A percentile compares a stretch with the other conserved stretches of the same genome.
Conservation (phyloP, 2,329 filamentous ascomycete species). For the Davidsoniella eucalypti region DNA sequence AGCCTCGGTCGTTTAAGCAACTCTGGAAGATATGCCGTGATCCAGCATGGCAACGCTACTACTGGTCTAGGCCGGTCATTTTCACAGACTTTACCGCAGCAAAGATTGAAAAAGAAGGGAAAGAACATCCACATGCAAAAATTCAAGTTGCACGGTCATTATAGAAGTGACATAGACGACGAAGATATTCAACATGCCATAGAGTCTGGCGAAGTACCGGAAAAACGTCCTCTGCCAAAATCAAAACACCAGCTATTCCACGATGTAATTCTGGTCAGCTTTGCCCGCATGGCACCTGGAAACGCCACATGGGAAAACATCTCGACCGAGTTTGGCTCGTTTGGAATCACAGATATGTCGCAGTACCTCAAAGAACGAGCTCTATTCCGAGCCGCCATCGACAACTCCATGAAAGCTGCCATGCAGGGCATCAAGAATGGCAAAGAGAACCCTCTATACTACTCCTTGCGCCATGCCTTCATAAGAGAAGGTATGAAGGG, state of each 20-base stretch:
- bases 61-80: background rate
- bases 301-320: conserved; percentile 11
- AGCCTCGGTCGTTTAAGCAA: background rate
- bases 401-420: conserved; percentile 29
- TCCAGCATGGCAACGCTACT: background rate
- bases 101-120: background rate
- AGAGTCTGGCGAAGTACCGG: conserved; percentile 7
- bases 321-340: conserved; percentile 12
- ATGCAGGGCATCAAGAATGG: conserved; percentile 20
- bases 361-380: conserved; percentile 26
- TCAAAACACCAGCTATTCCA: conserved; percentile 11
- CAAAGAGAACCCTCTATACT: conserved; percentile 36
- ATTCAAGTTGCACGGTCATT: conserved; percentile 6
- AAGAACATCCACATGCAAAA: background rate
- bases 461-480: conserved; percentile 43
- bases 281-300: conserved; percentile 9
- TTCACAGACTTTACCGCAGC: background rate
- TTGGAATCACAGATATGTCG: conserved; percentile 21
- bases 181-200: conserved; percentile 8
- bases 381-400: conserved; percentile 29
- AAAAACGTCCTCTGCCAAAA: background rate
- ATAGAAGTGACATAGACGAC: background rate
- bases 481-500: conserved; percentile 33
- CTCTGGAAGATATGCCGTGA: background rate
- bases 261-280: conserved; percentile 11